Evolutionary conservation across 345 rosid species (phyloP), one percentile per base, ranked within the genome.

Genomic region (Gossypium arboreum): DNA sequence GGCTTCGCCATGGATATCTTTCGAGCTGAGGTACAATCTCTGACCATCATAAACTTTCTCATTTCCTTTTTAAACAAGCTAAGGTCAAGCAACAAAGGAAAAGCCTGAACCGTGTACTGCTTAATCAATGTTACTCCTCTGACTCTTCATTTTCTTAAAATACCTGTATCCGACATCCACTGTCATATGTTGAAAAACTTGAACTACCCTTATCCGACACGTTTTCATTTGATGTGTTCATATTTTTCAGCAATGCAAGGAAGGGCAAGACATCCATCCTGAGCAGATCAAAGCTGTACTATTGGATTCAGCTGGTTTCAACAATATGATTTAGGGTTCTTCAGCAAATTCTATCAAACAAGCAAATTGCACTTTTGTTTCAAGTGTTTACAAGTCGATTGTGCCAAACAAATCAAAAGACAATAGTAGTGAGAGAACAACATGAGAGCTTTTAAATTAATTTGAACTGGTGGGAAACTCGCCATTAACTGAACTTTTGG

Each of bases 1-100:
- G 95, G 89, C 22, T 91, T 91, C 58, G 93, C 93, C 29, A 78
- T 91, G 84, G 95, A 87, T 75, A 82, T 91, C 75, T 91, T 91
- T 82, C 85, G 91, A 75, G 95, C 95, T 22, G 93, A 91, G 93
- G 95, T 91, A 77, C n/a, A 10, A 29, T 54, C 69, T 76, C 56
- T 13, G 45, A 44, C 57, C 71, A 34, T 5, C 77, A 16, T 59
- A 16, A 48, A 57, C 62, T 48, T 34, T 20, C 48, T 58, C 15
- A 54, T 73, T 76, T 78, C 17, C 50, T n/a, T 63, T 41, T 39
- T 16, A 29, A 62, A 34, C 55, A 51, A 13, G 7, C 18, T 51
- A 17, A 17, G 5, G 17, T 61, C 17, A 63, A 63, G 48, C 48
- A 63, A 16, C 48, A 39, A 9, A 39, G 25, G n/a, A 59, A 59